Evolutionary conservation across 805 yeast genomes (phyloP).

Genomic region (Candida maris): DNA sequence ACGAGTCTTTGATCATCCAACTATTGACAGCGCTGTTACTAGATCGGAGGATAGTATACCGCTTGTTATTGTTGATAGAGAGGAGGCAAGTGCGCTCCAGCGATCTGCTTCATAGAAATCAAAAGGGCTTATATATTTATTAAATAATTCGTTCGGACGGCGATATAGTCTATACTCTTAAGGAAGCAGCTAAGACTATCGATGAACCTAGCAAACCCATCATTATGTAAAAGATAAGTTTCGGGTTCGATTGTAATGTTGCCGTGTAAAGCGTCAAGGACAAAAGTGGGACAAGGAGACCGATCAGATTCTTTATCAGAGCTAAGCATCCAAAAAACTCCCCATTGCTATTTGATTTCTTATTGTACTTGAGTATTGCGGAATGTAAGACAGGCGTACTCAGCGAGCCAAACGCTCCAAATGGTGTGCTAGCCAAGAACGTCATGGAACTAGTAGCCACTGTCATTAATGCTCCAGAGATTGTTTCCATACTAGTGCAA

Average conservation of each 20-base stretch:
- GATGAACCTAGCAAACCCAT: slow-evolving; percentile 3
- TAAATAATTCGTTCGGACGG: no score
- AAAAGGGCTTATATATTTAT: no score
- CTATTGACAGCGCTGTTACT: neutral
- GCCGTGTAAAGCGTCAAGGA: slow-evolving; percentile 46
- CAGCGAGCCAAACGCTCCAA: slow-evolving; percentile 47
- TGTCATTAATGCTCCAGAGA: slow-evolving; percentile 36
- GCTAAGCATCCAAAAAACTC: slow-evolving; percentile 72
- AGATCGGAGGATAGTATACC: slow-evolving; percentile 19
- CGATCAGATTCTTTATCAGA: slow-evolving; percentile 47
- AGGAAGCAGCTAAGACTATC: neutral
- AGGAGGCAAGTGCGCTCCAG: slow-evolving; percentile 22
- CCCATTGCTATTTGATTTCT: slow-evolving; percentile 55
- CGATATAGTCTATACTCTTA: no score
- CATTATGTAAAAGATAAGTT: slow-evolving; percentile 32
- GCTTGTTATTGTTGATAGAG: slow-evolving; percentile 25
- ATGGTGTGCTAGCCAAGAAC: slow-evolving; percentile 33
- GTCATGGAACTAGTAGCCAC: slow-evolving; percentile 27
- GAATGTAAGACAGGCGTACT: slow-evolving; percentile 58
- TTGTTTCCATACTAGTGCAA: slow-evolving; percentile 37
- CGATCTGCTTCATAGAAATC: neutral
- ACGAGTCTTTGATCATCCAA: slow-evolving; percentile 13
- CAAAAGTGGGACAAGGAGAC: slow-evolving; percentile 47
- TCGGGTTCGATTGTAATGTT: slow-evolving; percentile 39
- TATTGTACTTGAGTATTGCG: slow-evolving; percentile 54